phyloP scores from a whole-genome alignment of 257 asterid species.

The Anisodus acutangulus region DNA sequence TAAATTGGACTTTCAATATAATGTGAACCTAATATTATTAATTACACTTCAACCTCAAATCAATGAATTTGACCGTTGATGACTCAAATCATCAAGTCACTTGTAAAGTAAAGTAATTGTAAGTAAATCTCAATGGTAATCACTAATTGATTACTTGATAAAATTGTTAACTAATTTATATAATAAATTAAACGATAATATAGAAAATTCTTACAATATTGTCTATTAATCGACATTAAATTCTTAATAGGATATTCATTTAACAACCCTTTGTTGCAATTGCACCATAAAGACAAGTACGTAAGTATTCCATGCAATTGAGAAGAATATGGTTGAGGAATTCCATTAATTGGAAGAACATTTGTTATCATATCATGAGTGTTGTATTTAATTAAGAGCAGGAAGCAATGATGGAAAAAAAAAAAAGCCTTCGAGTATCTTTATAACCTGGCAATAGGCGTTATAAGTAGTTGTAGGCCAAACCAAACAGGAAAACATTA shows the following conservation, averaged over 20 bases:
- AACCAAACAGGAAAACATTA: constrained; percentile 11
- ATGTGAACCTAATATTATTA: neutral
- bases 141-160: too few relatives aligned
- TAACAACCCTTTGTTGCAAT: too few relatives aligned
- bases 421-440: constrained; percentile 5
- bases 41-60: neutral
- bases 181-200: too few relatives aligned
- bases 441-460: constrained; percentile 44
- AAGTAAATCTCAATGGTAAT: neutral
- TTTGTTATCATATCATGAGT: neutral
- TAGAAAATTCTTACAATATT: too few relatives aligned
- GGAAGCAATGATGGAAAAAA: constrained; percentile 35
- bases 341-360: constrained; percentile 8
- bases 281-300: neutral
- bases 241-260: too few relatives aligned
- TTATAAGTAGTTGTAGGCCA: constrained; percentile 31
- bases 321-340: neutral
- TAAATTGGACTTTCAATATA: neutral
- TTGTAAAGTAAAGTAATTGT: neutral
- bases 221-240: too few relatives aligned
- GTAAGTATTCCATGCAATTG: neutral
- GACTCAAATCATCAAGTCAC: neutral
- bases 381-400: neutral
- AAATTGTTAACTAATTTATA: too few relatives aligned
- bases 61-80: neutral